These are phyloP conservation scores for Tricholoma saponaceum DNA, from an alignment of 768 basidiomycete genomes.

Conservation along the genomic window DNA sequence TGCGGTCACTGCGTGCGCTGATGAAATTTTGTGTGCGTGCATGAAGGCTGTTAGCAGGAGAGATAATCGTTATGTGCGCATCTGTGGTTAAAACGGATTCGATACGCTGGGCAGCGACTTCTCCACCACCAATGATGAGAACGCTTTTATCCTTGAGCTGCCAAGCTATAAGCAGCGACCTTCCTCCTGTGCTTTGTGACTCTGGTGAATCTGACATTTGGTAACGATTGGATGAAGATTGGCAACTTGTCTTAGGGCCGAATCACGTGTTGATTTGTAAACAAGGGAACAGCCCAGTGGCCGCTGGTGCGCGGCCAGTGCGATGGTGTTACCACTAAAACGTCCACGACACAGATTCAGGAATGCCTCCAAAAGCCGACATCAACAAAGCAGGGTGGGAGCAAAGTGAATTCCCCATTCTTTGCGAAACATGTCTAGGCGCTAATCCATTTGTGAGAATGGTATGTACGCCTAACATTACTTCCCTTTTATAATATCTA, in stretches of 20 bases:
- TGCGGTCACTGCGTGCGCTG: conserved; percentile 40
- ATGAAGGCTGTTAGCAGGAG: conserved; percentile 66
- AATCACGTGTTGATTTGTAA: not conserved
- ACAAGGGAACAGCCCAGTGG: too few species aligned
- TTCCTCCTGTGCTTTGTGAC: conserved; percentile 39
- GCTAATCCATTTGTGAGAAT: conserved; percentile 92
- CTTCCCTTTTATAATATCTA: not conserved
- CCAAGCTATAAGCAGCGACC: conserved; percentile 89
- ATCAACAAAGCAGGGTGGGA: conserved; percentile 96
- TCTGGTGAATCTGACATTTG: not conserved
- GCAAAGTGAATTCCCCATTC: conserved; percentile 88
- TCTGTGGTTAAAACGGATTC: conserved; percentile 81
- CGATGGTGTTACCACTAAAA: too few species aligned
- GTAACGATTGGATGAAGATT: conserved; percentile 1
- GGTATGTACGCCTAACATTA: conserved; percentile 43
- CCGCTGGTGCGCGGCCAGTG: too few species aligned
- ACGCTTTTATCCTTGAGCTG: conserved; percentile 82
- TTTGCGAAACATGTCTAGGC: conserved; percentile 93
- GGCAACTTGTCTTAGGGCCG: conserved; percentile 3
- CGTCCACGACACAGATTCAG: conserved; percentile 7
- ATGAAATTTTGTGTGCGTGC: conserved; percentile 53
- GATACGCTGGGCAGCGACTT: conserved; percentile 85
- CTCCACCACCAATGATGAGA: conserved; percentile 91
- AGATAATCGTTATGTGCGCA: conserved; percentile 73
- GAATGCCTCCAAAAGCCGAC: conserved; percentile 80